Evolutionary conservation across 2,329 filamentous ascomycete genomes (phyloP).

Genomic region (Nemania serpens): DNA sequence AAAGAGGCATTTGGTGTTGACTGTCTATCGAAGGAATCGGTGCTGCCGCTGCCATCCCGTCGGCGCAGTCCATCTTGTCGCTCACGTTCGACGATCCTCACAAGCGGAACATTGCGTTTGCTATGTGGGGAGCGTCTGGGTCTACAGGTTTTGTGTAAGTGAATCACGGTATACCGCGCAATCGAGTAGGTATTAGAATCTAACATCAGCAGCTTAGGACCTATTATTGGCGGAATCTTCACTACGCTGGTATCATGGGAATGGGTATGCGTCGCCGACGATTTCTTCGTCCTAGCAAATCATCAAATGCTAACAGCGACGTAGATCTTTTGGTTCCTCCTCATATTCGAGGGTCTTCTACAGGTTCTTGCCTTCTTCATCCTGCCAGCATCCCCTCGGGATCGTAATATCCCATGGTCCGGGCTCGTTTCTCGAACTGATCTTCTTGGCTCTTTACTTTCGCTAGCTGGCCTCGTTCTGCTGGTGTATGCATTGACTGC

Average conservation of each 20-base stretch:
- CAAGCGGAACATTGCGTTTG: constrained; percentile 2
- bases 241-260: constrained; percentile 10
- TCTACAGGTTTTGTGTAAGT: constrained; percentile 15
- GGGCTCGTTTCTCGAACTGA: neutral
- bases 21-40: neutral
- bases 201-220: too few relatives aligned
- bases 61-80: constrained; percentile 8
- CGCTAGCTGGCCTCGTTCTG: neutral
- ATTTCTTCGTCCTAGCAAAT: too few relatives aligned
- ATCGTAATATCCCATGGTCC: neutral
- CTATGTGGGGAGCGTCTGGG: constrained; percentile 5
- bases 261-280: constrained; percentile 1
- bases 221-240: constrained; percentile 8
- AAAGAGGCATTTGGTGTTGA: too few relatives aligned
- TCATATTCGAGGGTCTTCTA: constrained; percentile 4
- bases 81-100: constrained; percentile 10
- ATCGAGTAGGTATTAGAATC: too few relatives aligned
- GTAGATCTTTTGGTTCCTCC: constrained; percentile 12
- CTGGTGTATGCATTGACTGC: constrained; percentile 3
- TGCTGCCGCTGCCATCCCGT: constrained; percentile 8
- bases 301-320: neutral
- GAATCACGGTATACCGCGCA: neutral
- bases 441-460: neutral
- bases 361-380: neutral
- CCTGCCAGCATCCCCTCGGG: neutral